These are phyloP conservation scores for Penicillium sp. DNA, from an alignment of 2,329 filamentous ascomycete genomes.

Conservation along the genomic window DNA sequence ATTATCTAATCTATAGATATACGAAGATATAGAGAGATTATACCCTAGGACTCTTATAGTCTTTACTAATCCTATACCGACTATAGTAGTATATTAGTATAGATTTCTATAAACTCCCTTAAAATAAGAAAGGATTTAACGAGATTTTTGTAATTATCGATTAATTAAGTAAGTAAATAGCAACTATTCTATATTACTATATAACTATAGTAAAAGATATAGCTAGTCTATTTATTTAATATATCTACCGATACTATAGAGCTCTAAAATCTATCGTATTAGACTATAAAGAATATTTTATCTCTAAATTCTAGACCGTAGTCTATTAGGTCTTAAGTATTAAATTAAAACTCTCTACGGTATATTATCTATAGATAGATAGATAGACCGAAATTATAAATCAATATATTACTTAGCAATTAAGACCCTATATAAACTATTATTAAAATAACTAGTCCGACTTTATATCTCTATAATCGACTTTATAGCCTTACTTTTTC, in stretches of 20 bases:
- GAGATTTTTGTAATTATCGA: slow-evolving; percentile 6
- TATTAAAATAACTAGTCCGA: background rate
- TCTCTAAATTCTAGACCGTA: background rate
- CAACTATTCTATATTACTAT: slow-evolving; percentile 3
- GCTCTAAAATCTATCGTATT: background rate
- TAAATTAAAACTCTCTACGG: background rate
- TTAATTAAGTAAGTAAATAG: slow-evolving; percentile 10
- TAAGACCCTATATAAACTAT: background rate
- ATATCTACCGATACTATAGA: background rate
- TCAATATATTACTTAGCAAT: background rate
- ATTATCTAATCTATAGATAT: slow-evolving; percentile 1
- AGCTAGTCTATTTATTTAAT: background rate
- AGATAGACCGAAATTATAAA: background rate
- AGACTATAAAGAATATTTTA: background rate
- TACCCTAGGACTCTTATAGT: background rate
- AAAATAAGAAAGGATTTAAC: background rate
- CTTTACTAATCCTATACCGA: background rate
- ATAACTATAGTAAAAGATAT: slow-evolving; percentile 1
- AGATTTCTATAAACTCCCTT: slow-evolving; percentile 2
- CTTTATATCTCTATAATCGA: background rate
- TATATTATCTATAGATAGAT: background rate
- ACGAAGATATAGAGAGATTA: background rate
- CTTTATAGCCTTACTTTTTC: background rate
- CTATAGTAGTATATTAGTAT: slow-evolving; percentile 7
- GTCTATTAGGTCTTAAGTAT: background rate